Conservation (phyloP, 2,329 filamentous ascomycete species). For the Phialophora macrospora region DNA sequence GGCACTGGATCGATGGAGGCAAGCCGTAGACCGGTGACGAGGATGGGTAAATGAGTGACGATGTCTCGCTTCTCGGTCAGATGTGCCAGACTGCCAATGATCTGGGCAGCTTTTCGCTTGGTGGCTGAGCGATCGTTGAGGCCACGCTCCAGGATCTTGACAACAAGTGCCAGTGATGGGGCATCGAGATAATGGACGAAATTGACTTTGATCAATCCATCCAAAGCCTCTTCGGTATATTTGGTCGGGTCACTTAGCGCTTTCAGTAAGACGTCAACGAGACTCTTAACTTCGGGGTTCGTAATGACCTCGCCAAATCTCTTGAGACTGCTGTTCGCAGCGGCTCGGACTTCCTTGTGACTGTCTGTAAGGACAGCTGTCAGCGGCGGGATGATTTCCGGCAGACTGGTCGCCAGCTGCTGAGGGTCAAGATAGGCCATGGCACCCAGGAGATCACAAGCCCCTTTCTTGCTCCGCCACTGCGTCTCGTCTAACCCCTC, state of each 20-base stretch:
- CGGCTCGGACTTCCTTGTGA: constrained; percentile 92
- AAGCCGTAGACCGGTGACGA: constrained; percentile 85
- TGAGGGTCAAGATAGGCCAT: constrained; percentile 99
- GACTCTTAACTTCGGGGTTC: constrained; percentile 93
- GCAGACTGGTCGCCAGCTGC: constrained; percentile 87
- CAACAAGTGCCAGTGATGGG: constrained; percentile 90
- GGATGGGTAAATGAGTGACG: constrained; percentile 83
- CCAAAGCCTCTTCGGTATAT: constrained; percentile 92
- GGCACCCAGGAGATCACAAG: constrained; percentile 92
- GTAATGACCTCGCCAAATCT: constrained; percentile 98
- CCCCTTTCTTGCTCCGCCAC: constrained; percentile 98
- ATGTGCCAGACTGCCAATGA: constrained; percentile 96
- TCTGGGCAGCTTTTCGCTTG: constrained; percentile 94
- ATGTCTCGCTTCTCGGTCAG: constrained; percentile 96
- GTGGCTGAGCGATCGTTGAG: constrained; percentile 89
- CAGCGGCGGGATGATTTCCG: constrained; percentile 94
- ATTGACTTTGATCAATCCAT: constrained; percentile 94
- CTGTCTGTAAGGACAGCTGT: constrained; percentile 95
- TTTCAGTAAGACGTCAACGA: constrained; percentile 90
- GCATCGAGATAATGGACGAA: constrained; percentile 99
- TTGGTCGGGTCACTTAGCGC: constrained; percentile 97
- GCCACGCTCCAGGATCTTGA: constrained; percentile 92
- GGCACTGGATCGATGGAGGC: constrained; percentile 95
- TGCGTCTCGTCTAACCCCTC: constrained; percentile 92
- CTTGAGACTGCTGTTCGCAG: constrained; percentile 94